Evolutionary conservation across 768 basidiomycete genomes (phyloP).

Genomic region (Cubamyces lactineus): DNA sequence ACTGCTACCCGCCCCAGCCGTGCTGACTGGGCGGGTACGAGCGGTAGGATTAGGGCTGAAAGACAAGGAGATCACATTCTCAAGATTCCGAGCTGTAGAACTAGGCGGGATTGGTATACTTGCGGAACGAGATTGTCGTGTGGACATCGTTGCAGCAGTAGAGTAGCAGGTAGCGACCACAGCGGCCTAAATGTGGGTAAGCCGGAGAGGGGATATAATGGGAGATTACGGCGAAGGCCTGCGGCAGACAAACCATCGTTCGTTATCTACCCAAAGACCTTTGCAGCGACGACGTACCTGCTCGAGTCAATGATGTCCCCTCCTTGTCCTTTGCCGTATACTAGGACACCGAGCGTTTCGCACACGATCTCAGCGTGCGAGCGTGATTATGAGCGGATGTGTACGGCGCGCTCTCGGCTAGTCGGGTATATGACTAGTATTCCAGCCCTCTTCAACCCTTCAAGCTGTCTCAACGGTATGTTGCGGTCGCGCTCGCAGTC

Average conservation of each 20-base stretch:
- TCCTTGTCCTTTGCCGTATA: no score
- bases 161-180: neutral
- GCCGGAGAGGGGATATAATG: neutral
- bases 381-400: no score
- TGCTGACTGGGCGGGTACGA: constrained; percentile 15
- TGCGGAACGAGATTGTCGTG: constrained; percentile 60
- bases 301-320: no score
- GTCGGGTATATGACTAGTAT: no score
- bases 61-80: constrained; percentile 67
- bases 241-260: no score
- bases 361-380: no score
- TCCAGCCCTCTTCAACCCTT: no score
- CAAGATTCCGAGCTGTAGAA: constrained; percentile 60
- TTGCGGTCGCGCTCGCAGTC: neutral
- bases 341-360: no score
- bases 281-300: no score
- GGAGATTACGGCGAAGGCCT: neutral
- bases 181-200: neutral
- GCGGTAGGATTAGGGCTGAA: constrained; percentile 33
- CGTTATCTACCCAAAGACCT: no score
- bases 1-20: constrained; percentile 12
- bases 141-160: constrained; percentile 41
- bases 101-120: constrained; percentile 70
- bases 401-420: no score
- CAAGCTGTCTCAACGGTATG: neutral